A percentile compares a stretch with the other conserved stretches of the same genome.
phyloP scores from a whole-genome alignment of 2,329 filamentous ascomycete species.

The Aspergillus fijiensis region DNA sequence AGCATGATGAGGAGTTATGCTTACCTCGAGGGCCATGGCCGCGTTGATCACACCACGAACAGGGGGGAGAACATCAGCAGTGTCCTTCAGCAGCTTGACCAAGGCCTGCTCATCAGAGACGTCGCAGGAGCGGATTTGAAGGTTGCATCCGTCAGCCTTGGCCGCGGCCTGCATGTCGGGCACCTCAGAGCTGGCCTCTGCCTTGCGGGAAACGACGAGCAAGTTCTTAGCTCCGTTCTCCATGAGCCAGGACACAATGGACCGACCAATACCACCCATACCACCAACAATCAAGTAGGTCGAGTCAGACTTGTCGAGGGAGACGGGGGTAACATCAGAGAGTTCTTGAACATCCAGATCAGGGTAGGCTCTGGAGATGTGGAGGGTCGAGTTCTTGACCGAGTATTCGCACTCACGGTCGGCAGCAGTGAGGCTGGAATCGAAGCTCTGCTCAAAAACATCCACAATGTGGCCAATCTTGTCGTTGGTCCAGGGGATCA shows the following conservation, averaged over 20 bases:
- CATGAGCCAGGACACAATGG: constrained; percentile 18
- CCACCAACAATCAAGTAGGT: neutral
- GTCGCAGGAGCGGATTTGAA: constrained; percentile 9
- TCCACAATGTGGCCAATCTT: no score
- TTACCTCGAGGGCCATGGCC: constrained; percentile 5
- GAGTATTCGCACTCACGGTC: no score
- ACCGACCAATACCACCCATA: constrained; percentile 2
- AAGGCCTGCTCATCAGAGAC: neutral
- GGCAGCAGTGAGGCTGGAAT: no score
- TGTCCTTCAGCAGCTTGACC: neutral
- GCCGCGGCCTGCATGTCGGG: neutral
- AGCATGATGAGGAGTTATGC: neutral
- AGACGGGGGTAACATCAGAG: no score
- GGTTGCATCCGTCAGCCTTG: constrained; percentile 31
- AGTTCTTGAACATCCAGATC: no score
- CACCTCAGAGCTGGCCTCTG: neutral
- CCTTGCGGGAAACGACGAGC: constrained; percentile 21
- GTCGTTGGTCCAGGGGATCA: no score
- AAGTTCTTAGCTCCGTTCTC: constrained; percentile 9
- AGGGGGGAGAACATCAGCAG: neutral
- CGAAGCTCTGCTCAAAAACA: no score
- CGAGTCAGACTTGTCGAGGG: neutral
- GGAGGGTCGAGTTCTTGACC: no score
- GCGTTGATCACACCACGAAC: constrained; percentile 7
- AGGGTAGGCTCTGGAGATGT: no score